Conservation (phyloP, 1,284 basidiomycete species). For the Cerrena zonata region DNA sequence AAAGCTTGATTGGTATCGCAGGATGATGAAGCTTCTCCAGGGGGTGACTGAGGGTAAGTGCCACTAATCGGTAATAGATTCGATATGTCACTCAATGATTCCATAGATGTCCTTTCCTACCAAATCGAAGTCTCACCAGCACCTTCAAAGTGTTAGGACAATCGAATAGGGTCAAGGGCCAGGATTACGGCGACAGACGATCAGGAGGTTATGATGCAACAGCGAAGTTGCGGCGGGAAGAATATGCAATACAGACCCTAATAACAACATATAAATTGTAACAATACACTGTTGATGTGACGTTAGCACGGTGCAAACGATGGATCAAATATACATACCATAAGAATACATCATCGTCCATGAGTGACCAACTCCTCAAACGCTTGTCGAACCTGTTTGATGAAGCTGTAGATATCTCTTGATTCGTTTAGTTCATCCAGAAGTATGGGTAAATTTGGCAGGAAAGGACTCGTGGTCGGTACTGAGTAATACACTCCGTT, state of each 20-base stretch:
- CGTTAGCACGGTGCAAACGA: neutral
- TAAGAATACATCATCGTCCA: slow-evolving; percentile 10
- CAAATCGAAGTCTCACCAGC: neutral
- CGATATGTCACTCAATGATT: neutral
- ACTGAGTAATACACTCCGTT: slow-evolving; percentile 38
- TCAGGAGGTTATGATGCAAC: too few relatives aligned
- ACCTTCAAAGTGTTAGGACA: neutral
- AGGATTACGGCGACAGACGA: too few relatives aligned
- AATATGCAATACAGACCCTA: neutral
- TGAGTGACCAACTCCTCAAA: slow-evolving; percentile 27
- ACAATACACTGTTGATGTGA: neutral
- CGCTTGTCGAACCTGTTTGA: slow-evolving; percentile 47
- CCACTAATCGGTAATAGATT: neutral
- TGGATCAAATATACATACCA: neutral
- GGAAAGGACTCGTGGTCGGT: slow-evolving; percentile 58
- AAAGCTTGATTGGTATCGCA: neutral
- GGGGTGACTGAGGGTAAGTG: neutral
- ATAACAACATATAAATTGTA: neutral
- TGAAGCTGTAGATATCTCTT: slow-evolving; percentile 57
- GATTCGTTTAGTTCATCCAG: slow-evolving; percentile 60
- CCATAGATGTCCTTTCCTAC: slow-evolving; percentile 1
- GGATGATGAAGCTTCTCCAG: neutral
- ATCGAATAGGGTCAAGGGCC: too few relatives aligned
- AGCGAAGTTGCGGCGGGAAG: neutral
- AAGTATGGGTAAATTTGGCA: slow-evolving; percentile 57